Evolutionary conservation across 306 rosid genomes (phyloP), one percentile per base, ranked within the genome.

Genomic region (Vicia faba): DNA sequence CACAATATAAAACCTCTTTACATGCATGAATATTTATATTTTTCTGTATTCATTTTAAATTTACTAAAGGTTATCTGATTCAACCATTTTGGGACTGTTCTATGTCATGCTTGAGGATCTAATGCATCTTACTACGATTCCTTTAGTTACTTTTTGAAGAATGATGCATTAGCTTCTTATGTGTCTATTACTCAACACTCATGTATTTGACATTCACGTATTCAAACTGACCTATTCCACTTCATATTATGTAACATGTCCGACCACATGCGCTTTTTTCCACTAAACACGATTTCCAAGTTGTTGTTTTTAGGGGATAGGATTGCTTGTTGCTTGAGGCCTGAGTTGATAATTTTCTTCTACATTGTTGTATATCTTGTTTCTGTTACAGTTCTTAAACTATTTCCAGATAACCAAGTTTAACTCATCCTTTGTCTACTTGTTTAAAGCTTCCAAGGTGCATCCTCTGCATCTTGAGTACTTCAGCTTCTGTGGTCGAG

Each of bases 391-490:
- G 67, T 63, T 15, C n/a, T 61, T 68, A 12, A n/a, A 56, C 38
- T 20, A 10, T 60, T 60, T 68, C 11, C 48, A 44, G 40, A 43
- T 15, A 40, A 68, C 80, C 15, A 35, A 46, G 53, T 61, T 73
- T 58, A 53, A 28, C 57, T 80, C 64, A 57, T 63, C n/a, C 15
- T 19, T 26, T 71, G 3, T 79, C 61, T 79, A 63, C 55, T 39
- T 79, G 65, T 69, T 61, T 78, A 82, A 86, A 93, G 98, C 96
- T 33, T 93, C 98, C 11, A 86, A 79, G 86, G 91, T 89, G 66
- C 83, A 93, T 76, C 97, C 89, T 64, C 60, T 88, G 85, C 98
- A 93, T 82, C 98, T 88, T 20, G 81, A 84, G 3, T 93, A 93
- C 82, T 93, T 93, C 83, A 73, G 41, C 60, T 93, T 93, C 77